Conservation (phyloP, 306 rosid species). For the Quillaja saponaria region DNA sequence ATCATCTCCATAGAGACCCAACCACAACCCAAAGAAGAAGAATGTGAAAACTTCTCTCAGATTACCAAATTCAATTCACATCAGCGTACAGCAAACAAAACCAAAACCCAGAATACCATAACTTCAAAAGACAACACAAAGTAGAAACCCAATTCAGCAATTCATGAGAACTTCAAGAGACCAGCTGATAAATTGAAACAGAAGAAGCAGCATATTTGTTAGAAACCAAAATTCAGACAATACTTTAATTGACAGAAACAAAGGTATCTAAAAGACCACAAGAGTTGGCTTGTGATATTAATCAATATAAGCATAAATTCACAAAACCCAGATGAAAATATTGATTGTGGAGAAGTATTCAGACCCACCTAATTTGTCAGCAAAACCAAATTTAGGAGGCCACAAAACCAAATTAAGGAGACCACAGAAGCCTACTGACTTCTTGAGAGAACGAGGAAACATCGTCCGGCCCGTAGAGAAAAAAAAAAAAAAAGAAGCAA, state of each 20-base stretch:
- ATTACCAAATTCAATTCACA: constrained; percentile 20
- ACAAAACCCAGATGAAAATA: neutral
- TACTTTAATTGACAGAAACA: constrained; percentile 3
- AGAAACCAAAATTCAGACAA: constrained; percentile 20
- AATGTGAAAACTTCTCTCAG: constrained; percentile 31
- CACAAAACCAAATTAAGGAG: constrained; percentile 15
- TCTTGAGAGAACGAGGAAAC: constrained; percentile 20
- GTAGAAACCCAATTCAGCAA: constrained; percentile 33
- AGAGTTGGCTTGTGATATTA: constrained; percentile 11
- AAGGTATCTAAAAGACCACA: constrained; percentile 21
- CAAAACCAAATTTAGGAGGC: constrained; percentile 14
- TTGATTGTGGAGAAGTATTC: constrained; percentile 1
- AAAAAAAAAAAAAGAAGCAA: neutral
- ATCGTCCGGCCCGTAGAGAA: neutral
- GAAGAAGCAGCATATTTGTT: neutral
- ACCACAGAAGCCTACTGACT: constrained; percentile 4
- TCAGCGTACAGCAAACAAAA: constrained; percentile 7
- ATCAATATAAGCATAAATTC: constrained; percentile 17
- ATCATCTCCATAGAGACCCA: neutral
- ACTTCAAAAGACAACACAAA: constrained; percentile 7
- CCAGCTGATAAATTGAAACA: constrained; percentile 15
- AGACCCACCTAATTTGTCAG: constrained; percentile 25
- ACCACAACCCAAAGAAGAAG: neutral
- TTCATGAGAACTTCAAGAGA: constrained; percentile 29
- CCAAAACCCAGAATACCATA: constrained; percentile 28